Conservation (phyloP, 495 filamentous ascomycete genomes). For the Barbatosphaeria neglecta region DNA sequence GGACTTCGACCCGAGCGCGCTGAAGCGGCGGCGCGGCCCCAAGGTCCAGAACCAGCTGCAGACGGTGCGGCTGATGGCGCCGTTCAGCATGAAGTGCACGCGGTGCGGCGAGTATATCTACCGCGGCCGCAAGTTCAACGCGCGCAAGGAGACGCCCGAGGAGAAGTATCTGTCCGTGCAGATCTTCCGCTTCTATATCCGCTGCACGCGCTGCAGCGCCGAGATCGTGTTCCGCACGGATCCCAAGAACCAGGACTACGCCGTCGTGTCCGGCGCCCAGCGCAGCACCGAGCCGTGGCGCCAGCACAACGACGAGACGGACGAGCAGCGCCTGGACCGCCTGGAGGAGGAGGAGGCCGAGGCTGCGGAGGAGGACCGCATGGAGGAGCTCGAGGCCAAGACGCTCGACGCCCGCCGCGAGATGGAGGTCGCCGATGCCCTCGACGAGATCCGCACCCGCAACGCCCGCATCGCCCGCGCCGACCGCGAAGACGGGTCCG, state of each 20-base stretch:
- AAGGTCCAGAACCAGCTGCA: conserved; percentile 62
- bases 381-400: conserved; percentile 75
- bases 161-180: conserved; percentile 84
- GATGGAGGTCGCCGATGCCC: conserved; percentile 91
- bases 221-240: conserved; percentile 96
- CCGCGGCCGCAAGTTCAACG: conserved; percentile 94
- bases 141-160: conserved; percentile 81
- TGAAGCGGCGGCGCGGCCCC: conserved; percentile 50
- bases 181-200: conserved; percentile 90
- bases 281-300: conserved; percentile 92
- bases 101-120: conserved; percentile 95
- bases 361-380: conserved; percentile 67
- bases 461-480: conserved; percentile 79
- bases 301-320: conserved; percentile 57
- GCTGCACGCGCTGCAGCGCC: conserved; percentile 77
- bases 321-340: conserved; percentile 76
- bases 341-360: conserved; percentile 56
- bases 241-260: conserved; percentile 89
- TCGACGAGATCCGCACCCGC: conserved; percentile 86
- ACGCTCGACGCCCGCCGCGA: conserved; percentile 89
- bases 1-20: conserved; percentile 87
- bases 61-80: conserved; percentile 92
- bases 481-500: conserved; percentile 45
- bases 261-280: conserved; percentile 59
- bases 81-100: conserved; percentile 86